Base-by-base conservation (phyloP, 768 basidiomycete species). In the Mrakia hoshinonis region DNA sequence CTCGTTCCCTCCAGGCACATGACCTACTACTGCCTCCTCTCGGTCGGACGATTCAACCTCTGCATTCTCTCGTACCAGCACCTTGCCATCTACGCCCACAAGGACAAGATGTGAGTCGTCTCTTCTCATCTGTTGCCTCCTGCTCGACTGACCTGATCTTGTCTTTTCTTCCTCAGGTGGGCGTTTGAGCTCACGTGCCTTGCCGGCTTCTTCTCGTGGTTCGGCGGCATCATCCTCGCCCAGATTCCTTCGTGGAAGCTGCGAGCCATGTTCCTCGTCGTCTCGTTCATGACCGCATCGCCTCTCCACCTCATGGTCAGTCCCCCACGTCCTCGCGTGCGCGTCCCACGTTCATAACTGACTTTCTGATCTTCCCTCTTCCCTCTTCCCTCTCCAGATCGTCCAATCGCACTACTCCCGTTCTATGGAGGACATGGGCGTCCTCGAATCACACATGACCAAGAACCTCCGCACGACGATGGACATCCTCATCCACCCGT, bases 11-110 rank as follows among this genome's bases (percentile, higher is more conserved):
- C 18, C 61, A 62, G 55, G 55, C 58, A 61, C 48, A 47, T 65
- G 46, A 65, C 46, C 63, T 52, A 67, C 48, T 67, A 68, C 67
- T 58, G 26, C 52, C 55, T 68, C 12, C 67, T 68, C n/a, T 55
- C 51, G 34, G 52, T 68, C 24, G 67, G 67, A 26, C 51, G 67
- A 2, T 68, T 68, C 46, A 68, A 68, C 29, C 67, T 68, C 52
- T 68, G 67, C 55, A 60, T 68, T 39, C 67, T 68, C 38, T 55
- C 51, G 29, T 68, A 68, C 55, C 67, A 68, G 48, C 67, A 68
- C 29, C 67, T 68, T 9, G 52, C 52, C 29, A 55, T 68, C 67
- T 68, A 55, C 22, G 67, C 67, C 36, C 29, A 68, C 18, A 26
- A 36, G 22, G 55, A 60, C 52, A 36, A 24, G 39, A 68, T 58